A percentile compares a stretch with the other conserved stretches of the same genome.
phyloP scores from a whole-genome alignment of 192 early-diverging fungal species.

The Oehlia diaphana region DNA sequence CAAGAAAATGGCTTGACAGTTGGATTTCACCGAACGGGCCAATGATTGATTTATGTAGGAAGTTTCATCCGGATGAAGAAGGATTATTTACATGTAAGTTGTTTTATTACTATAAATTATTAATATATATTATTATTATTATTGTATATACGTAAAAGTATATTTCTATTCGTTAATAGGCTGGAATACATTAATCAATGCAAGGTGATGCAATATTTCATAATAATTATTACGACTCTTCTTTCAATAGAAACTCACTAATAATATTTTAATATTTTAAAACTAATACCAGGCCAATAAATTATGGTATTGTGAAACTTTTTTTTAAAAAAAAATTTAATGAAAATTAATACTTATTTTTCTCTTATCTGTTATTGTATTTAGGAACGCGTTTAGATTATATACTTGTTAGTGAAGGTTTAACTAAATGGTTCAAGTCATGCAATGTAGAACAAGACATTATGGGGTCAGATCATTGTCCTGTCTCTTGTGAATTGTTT shows the following conservation, averaged over 20 bases:
- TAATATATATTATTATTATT: neutral
- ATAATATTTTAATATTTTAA: neutral
- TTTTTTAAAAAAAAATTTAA: neutral
- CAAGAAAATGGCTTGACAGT: constrained; percentile 66
- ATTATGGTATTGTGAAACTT: constrained; percentile 34
- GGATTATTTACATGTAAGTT: constrained; percentile 56
- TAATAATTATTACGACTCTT: neutral
- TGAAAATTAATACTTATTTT: too few species aligned
- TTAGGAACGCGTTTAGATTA: constrained; percentile 78
- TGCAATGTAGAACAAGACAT: constrained; percentile 59
- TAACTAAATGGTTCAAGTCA: constrained; percentile 61
- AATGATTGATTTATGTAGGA: constrained; percentile 65
- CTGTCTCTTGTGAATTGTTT: constrained; percentile 49
- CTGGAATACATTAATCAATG: constrained; percentile 77
- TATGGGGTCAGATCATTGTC: constrained; percentile 83
- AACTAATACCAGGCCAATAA: constrained; percentile 40
- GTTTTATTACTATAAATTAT: neutral
- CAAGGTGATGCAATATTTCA: constrained; percentile 43
- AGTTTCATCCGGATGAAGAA: constrained; percentile 56
- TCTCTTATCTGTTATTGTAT: neutral
- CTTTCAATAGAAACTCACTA: neutral
- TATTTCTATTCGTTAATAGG: constrained; percentile 45
- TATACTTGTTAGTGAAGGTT: constrained; percentile 52
- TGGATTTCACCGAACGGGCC: constrained; percentile 60
- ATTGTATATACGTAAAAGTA: neutral